Evolutionary conservation across 2,329 filamentous ascomycete genomes (phyloP).

Genomic region (Paraphoma chrysanthemicola): DNA sequence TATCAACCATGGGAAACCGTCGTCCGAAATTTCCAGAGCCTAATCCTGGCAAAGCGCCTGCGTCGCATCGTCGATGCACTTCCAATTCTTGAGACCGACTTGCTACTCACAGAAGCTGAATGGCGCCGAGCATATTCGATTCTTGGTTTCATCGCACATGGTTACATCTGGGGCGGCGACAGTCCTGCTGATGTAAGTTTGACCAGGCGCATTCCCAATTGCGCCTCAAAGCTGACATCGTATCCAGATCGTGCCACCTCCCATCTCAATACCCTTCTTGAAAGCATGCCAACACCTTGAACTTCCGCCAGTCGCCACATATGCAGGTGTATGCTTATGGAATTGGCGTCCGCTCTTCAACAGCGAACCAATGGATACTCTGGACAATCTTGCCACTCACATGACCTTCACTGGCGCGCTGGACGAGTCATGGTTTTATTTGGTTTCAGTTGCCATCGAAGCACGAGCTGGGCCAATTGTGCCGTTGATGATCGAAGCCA

Average conservation of each 20-base stretch:
- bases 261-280: conserved; percentile 83
- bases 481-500: conserved; percentile 86
- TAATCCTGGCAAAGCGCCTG: conserved; percentile 85
- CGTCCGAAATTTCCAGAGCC: conserved; percentile 81
- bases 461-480: conserved; percentile 87
- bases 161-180: conserved; percentile 88
- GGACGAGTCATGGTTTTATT: conserved; percentile 98
- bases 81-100: conserved; percentile 81
- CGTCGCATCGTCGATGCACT: conserved; percentile 80
- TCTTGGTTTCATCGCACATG: conserved; percentile 80
- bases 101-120: conserved; percentile 83
- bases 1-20: conserved; percentile 95
- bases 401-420: conserved; percentile 91
- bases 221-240: conserved; percentile 20
- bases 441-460: conserved; percentile 95
- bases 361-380: conserved; percentile 78
- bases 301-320: conserved; percentile 90
- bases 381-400: conserved; percentile 88
- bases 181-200: conserved; percentile 70
- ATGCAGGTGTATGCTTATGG: conserved; percentile 91
- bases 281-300: conserved; percentile 79
- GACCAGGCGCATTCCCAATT: background rate
- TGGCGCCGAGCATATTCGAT: conserved; percentile 88
- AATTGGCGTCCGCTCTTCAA: conserved; percentile 94
- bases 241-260: conserved; percentile 70